Conservation (phyloP, 2,329 filamentous ascomycete genomes). For the Sclerotinia nivalis region DNA sequence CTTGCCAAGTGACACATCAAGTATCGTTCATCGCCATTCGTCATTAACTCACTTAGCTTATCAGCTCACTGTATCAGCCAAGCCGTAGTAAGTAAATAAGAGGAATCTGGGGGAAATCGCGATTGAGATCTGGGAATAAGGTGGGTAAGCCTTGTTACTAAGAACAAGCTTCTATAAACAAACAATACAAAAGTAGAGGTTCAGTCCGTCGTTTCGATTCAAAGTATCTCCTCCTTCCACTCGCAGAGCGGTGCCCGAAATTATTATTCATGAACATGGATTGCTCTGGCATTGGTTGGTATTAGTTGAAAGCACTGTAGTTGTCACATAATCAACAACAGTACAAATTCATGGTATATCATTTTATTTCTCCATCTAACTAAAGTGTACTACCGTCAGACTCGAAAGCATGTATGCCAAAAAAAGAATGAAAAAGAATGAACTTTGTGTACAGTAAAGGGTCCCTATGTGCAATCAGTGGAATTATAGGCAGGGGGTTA, state of each 20-base stretch:
- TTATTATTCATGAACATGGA: not conserved
- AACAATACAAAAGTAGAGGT: too few relatives aligned
- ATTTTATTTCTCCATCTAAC: constrained; percentile 18
- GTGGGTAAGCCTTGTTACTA: too few relatives aligned
- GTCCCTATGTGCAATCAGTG: constrained; percentile 40
- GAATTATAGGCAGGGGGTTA: constrained; percentile 23
- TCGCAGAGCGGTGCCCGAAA: not conserved
- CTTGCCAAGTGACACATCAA: too few relatives aligned
- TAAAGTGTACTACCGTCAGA: constrained; percentile 6
- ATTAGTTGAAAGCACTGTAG: not conserved
- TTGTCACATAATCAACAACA: not conserved
- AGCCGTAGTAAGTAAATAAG: too few relatives aligned
- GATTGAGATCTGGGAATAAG: too few relatives aligned
- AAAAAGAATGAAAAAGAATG: constrained; percentile 8
- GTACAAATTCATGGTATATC: not conserved
- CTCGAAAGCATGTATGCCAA: constrained; percentile 1
- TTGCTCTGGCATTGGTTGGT: not conserved
- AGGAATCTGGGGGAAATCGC: too few relatives aligned
- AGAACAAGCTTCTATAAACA: too few relatives aligned
- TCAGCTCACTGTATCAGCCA: too few relatives aligned
- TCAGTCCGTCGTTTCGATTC: too few relatives aligned
- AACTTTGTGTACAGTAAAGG: constrained; percentile 30
- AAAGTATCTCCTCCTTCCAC: not conserved
- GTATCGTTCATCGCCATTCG: too few relatives aligned
- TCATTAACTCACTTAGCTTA: too few relatives aligned